Conservation (phyloP, 1,139 yeast genomes). For the Saccharomyces hybrid region DNA sequence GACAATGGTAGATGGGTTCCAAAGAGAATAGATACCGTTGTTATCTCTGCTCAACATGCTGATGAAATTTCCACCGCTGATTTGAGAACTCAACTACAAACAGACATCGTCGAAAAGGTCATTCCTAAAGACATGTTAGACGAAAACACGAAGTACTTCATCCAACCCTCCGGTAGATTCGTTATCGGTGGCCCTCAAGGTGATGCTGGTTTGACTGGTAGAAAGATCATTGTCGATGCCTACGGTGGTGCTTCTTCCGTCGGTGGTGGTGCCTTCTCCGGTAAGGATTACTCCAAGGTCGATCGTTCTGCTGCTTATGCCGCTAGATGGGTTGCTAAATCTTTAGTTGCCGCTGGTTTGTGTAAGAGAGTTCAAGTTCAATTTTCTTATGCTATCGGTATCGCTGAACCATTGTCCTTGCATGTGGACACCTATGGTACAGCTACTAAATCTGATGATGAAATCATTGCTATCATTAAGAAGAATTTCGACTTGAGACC, state of each 20-base stretch:
- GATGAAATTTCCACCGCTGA: conserved; percentile 92
- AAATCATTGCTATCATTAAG: conserved; percentile 82
- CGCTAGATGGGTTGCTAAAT: conserved; percentile 99
- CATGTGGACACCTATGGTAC: conserved; percentile 98
- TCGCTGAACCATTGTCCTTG: conserved; percentile 97
- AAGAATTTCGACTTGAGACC: conserved; percentile 98
- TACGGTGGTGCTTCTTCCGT: conserved; percentile 99
- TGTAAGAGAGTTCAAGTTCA: conserved; percentile 97
- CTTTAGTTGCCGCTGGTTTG: conserved; percentile 86
- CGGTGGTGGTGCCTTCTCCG: conserved; percentile 99
- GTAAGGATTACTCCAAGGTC: conserved; percentile 99
- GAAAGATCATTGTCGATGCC: conserved; percentile 98
- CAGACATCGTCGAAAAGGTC: conserved; percentile 82
- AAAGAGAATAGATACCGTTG: conserved; percentile 93
- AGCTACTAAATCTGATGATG: conserved; percentile 77
- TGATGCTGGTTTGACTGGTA: conserved; percentile 99
- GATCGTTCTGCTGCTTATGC: conserved; percentile 99
- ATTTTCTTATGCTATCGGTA: conserved; percentile 99
- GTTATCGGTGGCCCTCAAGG: conserved; percentile 99
- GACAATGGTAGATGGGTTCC: conserved; percentile 95
- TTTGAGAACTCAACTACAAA: conserved; percentile 66
- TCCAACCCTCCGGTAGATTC: conserved; percentile 99
- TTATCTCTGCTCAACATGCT: conserved; percentile 95
- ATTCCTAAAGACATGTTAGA: conserved; percentile 87
- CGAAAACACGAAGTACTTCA: conserved; percentile 92